phyloP scores from a whole-genome alignment of 1,139 yeast species.

The Pneumocystis carinii region DNA sequence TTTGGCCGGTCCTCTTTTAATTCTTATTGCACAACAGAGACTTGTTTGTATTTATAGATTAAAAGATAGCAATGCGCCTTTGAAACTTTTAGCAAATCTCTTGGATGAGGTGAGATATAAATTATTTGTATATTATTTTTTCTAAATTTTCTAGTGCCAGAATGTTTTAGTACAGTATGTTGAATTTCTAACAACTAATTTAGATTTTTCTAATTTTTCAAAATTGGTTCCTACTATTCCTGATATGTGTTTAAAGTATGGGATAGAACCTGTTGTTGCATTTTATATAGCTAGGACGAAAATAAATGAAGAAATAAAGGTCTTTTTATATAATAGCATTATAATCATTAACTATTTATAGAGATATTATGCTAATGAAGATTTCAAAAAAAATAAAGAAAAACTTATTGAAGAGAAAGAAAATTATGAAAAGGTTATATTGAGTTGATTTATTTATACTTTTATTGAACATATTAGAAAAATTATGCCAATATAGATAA shows the following conservation, averaged over 20 bases:
- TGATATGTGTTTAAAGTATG: conserved; percentile 34
- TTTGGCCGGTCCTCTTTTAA: conserved; percentile 46
- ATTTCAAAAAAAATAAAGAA: conserved; percentile 7
- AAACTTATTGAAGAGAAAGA: neutral
- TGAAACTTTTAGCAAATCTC: conserved; percentile 10
- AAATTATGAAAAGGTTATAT: neutral
- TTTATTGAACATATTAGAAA: neutral
- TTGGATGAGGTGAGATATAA: conserved; percentile 11
- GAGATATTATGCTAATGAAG: conserved; percentile 15
- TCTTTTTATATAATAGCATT: neutral
- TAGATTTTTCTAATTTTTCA: conserved; percentile 24
- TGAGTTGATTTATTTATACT: neutral
- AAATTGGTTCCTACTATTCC: conserved; percentile 32
- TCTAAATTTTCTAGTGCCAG: conserved; percentile 34
- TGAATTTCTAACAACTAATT: conserved; percentile 27
- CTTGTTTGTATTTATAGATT: conserved; percentile 30
- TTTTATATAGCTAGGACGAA: conserved; percentile 64
- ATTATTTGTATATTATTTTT: neutral
- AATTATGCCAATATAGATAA: neutral
- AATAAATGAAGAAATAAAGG: conserved; percentile 24
- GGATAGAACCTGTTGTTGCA: conserved; percentile 51
- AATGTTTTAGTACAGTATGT: conserved; percentile 50
- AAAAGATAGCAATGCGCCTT: conserved; percentile 21
- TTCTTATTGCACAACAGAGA: conserved; percentile 43
- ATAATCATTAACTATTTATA: neutral